Evolutionary conservation across 805 yeast species (phyloP).

Genomic region (Teunomyces atbi): DNA sequence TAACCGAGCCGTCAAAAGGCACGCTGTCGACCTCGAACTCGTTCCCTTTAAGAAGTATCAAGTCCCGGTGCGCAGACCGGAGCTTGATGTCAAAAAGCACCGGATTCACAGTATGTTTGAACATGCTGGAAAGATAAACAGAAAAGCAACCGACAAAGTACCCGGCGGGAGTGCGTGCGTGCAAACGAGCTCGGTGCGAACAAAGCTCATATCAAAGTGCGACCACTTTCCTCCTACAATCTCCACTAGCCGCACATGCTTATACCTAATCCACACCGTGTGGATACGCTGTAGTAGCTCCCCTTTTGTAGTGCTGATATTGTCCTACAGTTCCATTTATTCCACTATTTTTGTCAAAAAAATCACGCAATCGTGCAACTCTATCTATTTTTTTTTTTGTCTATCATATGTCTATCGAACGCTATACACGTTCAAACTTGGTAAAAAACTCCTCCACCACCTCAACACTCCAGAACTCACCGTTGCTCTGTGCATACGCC

Average conservation of each 20-base stretch:
- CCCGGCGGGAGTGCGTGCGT: too few species aligned
- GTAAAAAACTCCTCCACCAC: conserved; percentile 36
- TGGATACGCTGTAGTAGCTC: too few species aligned
- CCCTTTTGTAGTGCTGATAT: too few species aligned
- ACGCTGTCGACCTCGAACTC: conserved; percentile 44
- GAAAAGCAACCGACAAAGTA: background rate
- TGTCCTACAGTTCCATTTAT: too few species aligned
- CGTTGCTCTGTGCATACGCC: conserved; percentile 66
- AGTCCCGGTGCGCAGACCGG: conserved; percentile 40
- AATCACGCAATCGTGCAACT: too few species aligned
- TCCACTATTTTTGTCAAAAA: too few species aligned
- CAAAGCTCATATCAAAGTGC: background rate
- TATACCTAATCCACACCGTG: too few species aligned
- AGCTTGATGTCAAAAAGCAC: conserved; percentile 39
- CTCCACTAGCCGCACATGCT: too few species aligned
- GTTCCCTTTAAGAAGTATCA: conserved; percentile 42
- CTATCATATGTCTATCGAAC: too few species aligned
- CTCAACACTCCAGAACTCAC: conserved; percentile 60
- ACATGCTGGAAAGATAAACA: conserved; percentile 14
- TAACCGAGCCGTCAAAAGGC: conserved; percentile 46
- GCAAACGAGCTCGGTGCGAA: background rate
- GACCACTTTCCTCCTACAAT: too few species aligned
- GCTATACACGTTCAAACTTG: conserved; percentile 13
- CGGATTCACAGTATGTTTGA: conserved; percentile 21
- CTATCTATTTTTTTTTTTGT: too few species aligned